Percentiles rank a stretch among this genome's conserved stretches.
Conservation (phyloP, 306 rosid genomes). For the Quercus agrifolia region DNA sequence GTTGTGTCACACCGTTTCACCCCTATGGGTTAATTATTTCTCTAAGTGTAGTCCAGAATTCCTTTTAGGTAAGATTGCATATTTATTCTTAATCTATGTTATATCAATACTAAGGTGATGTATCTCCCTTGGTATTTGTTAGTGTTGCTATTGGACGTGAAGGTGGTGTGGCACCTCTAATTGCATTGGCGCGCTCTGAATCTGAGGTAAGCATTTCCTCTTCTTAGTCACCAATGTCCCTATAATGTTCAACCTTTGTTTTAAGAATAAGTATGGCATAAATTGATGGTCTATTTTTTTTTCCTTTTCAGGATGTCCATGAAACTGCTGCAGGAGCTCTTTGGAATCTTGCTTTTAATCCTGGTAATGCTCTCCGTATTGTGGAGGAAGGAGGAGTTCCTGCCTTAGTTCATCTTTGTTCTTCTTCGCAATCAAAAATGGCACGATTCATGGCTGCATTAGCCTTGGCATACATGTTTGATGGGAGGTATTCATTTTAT, state of each 20-base stretch:
- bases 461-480: conserved; percentile 99
- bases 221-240: conserved; percentile 8
- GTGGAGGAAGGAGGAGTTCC: conserved; percentile 99
- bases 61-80: not conserved
- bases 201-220: conserved; percentile 68
- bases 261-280: not conserved
- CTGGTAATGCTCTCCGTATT: conserved; percentile 92
- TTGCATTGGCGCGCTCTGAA: conserved; percentile 91
- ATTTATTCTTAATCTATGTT: not conserved
- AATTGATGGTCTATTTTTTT: conserved; percentile 15
- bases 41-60: not conserved
- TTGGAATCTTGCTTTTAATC: conserved; percentile 99
- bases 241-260: conserved; percentile 1
- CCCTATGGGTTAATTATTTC: too few species aligned
- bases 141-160: conserved; percentile 98
- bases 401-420: conserved; percentile 92
- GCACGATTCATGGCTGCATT: conserved; percentile 99
- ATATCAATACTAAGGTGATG: conserved; percentile 2
- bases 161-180: conserved; percentile 98
- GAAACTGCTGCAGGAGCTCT: conserved; percentile 99
- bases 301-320: conserved; percentile 90
- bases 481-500: conserved; percentile 68
- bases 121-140: conserved; percentile 27
- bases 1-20: too few species aligned
- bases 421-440: conserved; percentile 93